Evolutionary conservation across 148 eudicot genomes (phyloP), one percentile per base, ranked within the genome.

Genomic region (Polygonum aviculare): DNA sequence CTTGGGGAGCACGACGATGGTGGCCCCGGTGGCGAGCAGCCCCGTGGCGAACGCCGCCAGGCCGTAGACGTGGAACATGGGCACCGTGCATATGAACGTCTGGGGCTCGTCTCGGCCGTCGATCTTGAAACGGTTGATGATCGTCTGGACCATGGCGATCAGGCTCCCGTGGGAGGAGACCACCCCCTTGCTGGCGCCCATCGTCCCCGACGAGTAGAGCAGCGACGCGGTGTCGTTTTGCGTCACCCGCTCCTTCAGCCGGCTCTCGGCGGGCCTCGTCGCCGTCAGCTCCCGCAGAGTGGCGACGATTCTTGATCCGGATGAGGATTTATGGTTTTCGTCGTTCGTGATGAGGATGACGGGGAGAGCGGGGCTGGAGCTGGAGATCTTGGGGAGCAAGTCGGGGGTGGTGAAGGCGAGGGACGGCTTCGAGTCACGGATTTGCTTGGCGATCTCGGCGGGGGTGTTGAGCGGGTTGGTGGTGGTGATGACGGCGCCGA

Each of bases 21-120:
- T 95, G 2, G 96, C 87, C 31, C 76, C 80, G 8, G 89, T 74
- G 1, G 97, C 97, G 0, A 80, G 5, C 0, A 79, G 74, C 67
- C 93, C 96, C 48, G 91, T 85, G 16, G 93, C 97, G 74, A 95
- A 92, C 39, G 88, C 91, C 4, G 80, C 92, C 21, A 95, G 79
- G 33, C 98, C 98, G 75, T 92, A 95, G 78, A 95, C 89, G 69
- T 95, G 98, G 54, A 92, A 95, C 98, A 95, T 92, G 0, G 97
- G 98, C 1, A 95, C 96, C 2, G 98, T 95, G 78, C 96, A 90
- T 12, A 95, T 83, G 82, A 86, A 90, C 1, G 83, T 85, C 18
- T 57, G 71, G 0, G 41, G 74, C 12, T 73, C 77, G 2, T 55
- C 82, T 33, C 75, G 88, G 9, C 81, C 82, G 35, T 77, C 11